These are phyloP conservation scores for Trichoderma sp. DNA, from an alignment of 2,329 filamentous ascomycete genomes.

Conservation along the genomic window DNA sequence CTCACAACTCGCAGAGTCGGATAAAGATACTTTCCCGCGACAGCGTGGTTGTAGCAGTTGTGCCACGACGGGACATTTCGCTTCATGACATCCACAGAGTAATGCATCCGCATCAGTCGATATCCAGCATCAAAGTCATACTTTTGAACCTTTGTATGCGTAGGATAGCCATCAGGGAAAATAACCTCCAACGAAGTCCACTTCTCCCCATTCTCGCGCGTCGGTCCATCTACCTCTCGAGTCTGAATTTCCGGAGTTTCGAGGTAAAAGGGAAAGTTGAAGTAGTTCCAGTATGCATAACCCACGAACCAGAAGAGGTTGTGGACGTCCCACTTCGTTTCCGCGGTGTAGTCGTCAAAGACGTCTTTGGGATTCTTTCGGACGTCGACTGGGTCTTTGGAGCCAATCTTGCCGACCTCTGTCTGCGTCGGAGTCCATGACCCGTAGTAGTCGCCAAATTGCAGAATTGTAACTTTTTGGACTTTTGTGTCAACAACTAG, in stretches of 20 bases:
- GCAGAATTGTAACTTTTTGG: neutral
- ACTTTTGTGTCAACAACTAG: neutral
- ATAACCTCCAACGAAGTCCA: neutral
- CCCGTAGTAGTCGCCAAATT: neutral
- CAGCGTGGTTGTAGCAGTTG: neutral
- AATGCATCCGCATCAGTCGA: neutral
- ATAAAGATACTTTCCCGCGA: neutral
- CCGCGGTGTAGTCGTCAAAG: neutral
- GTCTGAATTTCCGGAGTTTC: neutral
- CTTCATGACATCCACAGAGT: neutral
- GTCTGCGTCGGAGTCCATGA: neutral
- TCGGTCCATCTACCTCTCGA: neutral
- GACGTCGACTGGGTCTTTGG: neutral
- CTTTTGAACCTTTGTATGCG: neutral
- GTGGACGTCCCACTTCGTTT: neutral
- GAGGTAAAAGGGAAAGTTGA: neutral
- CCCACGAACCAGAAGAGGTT: neutral
- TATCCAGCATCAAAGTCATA: neutral
- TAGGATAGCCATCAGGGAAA: neutral
- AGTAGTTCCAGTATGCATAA: conserved; percentile 5
- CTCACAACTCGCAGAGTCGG: conserved; percentile 6
- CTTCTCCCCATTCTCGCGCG: neutral
- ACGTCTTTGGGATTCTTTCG: neutral
- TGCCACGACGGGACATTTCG: neutral
- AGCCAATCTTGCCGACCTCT: neutral